Evolutionary conservation across 1,284 basidiomycete species (phyloP).

Genomic region (Sparassis latifolia): DNA sequence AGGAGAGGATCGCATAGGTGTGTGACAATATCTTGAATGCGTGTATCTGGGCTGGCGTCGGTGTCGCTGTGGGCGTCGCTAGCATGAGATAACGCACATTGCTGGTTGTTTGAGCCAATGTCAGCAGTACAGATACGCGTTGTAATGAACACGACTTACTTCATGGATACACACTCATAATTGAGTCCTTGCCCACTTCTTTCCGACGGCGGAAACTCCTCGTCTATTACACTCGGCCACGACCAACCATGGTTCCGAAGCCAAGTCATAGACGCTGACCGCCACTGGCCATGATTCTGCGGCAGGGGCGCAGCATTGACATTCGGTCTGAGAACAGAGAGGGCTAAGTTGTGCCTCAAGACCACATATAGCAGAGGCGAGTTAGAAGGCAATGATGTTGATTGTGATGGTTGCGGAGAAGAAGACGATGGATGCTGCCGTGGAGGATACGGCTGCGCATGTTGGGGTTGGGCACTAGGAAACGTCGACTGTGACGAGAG

Average conservation of each 20-base stretch:
- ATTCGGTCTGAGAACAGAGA: conserved; percentile 23
- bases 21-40: conserved; percentile 64
- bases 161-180: conserved; percentile 50
- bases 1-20: conserved; percentile 54
- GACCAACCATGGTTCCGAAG: conserved; percentile 42
- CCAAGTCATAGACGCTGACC: conserved; percentile 18
- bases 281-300: conserved; percentile 12
- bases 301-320: conserved; percentile 4
- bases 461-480: too few species aligned
- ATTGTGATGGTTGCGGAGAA: conserved; percentile 5
- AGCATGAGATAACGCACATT: conserved; percentile 56
- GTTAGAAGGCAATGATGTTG: conserved; percentile 1
- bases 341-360: conserved; percentile 27
- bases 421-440: conserved; percentile 3
- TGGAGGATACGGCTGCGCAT: too few species aligned
- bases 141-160: conserved; percentile 36
- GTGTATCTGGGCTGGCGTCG: conserved; percentile 57
- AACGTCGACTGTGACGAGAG: not conserved
- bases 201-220: conserved; percentile 36
- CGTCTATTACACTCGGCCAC: conserved; percentile 62
- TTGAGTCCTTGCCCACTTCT: conserved; percentile 40
- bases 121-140: not conserved
- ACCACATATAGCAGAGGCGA: conserved; percentile 17
- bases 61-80: conserved; percentile 38
- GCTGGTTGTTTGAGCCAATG: conserved; percentile 27